Conservation (phyloP, 495 filamentous ascomycete species). For the Neurospora sp. region DNA sequence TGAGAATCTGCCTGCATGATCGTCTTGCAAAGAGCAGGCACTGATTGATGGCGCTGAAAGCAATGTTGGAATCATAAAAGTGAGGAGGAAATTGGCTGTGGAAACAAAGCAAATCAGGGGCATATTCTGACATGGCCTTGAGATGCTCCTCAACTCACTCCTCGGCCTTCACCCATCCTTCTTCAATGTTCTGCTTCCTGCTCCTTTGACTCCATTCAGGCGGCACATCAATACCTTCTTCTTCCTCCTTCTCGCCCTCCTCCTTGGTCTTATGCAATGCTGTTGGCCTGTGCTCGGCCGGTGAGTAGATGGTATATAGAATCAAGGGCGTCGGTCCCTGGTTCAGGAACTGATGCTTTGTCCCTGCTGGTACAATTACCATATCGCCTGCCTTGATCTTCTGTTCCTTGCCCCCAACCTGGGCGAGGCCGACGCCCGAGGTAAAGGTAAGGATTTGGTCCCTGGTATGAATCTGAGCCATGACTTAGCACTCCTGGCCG, state of each 20-base stretch:
- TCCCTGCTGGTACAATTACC: constrained; percentile 54
- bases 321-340: constrained; percentile 42
- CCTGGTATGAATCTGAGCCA: constrained; percentile 37
- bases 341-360: constrained; percentile 59
- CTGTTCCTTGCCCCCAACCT: constrained; percentile 49
- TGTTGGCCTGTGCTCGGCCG: constrained; percentile 47
- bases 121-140: not conserved
- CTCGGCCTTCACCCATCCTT: constrained; percentile 38
- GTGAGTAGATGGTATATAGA: constrained; percentile 52
- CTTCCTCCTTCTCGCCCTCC: constrained; percentile 50
- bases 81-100: not conserved
- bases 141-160: not conserved
- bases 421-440: constrained; percentile 44
- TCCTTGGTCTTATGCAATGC: constrained; percentile 54
- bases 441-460: constrained; percentile 59
- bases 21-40: not conserved
- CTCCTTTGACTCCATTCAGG: constrained; percentile 46
- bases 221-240: constrained; percentile 49
- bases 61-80: not conserved
- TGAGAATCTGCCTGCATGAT: not conserved
- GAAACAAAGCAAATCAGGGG: not conserved
- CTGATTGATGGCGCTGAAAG: not conserved
- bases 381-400: constrained; percentile 48
- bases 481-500: not conserved
- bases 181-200: constrained; percentile 48